These are phyloP conservation scores for Cyathus striatus DNA, from an alignment of 768 basidiomycete genomes.

Conservation along the genomic window DNA sequence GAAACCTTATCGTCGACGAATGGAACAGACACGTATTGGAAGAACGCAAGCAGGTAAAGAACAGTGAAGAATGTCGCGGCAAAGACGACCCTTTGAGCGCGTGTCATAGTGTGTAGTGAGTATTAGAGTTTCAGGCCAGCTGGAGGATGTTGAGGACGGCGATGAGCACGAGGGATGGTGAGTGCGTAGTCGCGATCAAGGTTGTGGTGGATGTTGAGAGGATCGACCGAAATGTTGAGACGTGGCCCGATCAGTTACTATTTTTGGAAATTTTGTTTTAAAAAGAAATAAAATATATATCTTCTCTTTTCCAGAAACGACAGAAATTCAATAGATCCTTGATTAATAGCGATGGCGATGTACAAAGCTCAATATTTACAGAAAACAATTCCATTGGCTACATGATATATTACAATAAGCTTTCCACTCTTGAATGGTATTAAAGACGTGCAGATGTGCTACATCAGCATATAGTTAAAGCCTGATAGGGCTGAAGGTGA, in stretches of 20 bases:
- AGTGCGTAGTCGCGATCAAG: no score
- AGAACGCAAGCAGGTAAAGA: slow-evolving; percentile 54
- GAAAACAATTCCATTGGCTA: no score
- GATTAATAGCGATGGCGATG: no score
- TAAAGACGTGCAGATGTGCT: no score
- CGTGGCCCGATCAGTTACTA: slow-evolving; percentile 1
- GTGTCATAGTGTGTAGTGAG: slow-evolving; percentile 42
- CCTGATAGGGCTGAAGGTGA: no score
- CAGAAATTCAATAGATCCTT: no score
- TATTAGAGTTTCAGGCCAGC: slow-evolving; percentile 5
- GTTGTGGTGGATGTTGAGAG: slow-evolving; percentile 3
- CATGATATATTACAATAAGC: no score
- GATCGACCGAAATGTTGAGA: slow-evolving; percentile 2
- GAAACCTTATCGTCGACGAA: slow-evolving; percentile 41
- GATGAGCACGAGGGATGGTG: neutral
- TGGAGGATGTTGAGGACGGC: slow-evolving; percentile 3
- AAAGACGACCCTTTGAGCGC: slow-evolving; percentile 50
- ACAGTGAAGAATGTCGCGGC: slow-evolving; percentile 34
- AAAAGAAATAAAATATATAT: no score
- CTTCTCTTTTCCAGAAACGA: no score
- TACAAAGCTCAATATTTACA: no score
- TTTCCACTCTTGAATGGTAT: no score
- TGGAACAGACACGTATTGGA: slow-evolving; percentile 50
- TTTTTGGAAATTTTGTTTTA: neutral
- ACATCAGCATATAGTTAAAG: no score